phyloP scores from a whole-genome alignment of 1,284 basidiomycete genomes.

The Ustilago curta region DNA sequence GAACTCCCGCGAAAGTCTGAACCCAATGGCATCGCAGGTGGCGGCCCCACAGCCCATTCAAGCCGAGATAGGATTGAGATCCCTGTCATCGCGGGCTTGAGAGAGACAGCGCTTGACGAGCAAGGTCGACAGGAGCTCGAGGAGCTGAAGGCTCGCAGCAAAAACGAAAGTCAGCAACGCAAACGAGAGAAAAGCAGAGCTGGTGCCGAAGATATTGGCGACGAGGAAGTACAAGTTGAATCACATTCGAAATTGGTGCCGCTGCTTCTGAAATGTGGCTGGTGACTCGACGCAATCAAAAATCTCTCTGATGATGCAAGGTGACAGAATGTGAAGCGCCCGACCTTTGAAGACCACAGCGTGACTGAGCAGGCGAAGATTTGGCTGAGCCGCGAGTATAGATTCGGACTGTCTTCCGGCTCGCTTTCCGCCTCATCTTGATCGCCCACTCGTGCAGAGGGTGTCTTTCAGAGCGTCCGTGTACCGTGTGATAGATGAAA shows the following conservation, averaged over 20 bases:
- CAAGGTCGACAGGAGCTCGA: background rate
- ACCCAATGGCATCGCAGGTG: no score
- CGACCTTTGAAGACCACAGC: background rate
- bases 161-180: background rate
- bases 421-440: background rate
- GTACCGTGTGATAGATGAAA: background rate
- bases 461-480: background rate
- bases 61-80: background rate
- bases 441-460: background rate
- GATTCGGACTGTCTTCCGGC: background rate
- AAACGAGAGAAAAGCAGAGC: background rate
- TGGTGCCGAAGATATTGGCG: background rate
- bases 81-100: background rate
- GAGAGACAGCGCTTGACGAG: background rate
- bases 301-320: background rate
- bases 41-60: background rate
- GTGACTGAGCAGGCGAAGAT: background rate
- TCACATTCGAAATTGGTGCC: background rate
- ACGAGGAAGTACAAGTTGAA: background rate
- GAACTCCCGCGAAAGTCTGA: background rate
- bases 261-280: background rate
- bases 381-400: background rate
- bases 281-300: background rate
- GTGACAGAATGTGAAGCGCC: background rate
- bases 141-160: background rate